A percentile compares a stretch with the other conserved stretches of the same genome.
Conservation (phyloP, 2,329 filamentous ascomycete species). For the Fragosphaeria purpurea region DNA sequence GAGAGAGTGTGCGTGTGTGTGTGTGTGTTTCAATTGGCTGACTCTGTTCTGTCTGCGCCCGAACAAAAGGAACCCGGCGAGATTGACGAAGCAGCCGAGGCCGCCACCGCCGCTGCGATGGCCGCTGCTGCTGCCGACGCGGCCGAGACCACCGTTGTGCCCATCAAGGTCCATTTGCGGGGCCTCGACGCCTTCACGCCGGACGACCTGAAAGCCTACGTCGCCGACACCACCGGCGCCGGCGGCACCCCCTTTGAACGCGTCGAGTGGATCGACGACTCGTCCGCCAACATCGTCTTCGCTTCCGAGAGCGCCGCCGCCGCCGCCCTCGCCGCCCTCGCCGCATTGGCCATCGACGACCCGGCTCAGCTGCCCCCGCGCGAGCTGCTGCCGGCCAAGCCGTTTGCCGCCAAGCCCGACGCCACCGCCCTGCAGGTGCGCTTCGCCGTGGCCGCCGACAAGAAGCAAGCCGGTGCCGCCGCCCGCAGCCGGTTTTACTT, state of each 20-base stretch:
- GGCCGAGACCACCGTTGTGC: constrained; percentile 18
- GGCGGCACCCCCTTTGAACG: constrained; percentile 42
- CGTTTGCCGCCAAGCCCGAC: constrained; percentile 57
- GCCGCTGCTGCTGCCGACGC: not conserved
- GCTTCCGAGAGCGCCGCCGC: constrained; percentile 40
- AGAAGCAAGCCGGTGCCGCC: constrained; percentile 69
- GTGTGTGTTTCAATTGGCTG: too few species aligned
- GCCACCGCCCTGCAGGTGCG: constrained; percentile 63
- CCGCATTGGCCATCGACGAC: constrained; percentile 42
- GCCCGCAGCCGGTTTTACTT: constrained; percentile 85
- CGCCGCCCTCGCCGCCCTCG: constrained; percentile 45
- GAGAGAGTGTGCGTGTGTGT: too few species aligned
- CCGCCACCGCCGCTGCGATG: constrained; percentile 16
- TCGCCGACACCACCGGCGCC: constrained; percentile 53
- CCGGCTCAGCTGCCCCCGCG: constrained; percentile 45
- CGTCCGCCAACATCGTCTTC: constrained; percentile 80
- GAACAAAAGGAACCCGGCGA: constrained; percentile 28
- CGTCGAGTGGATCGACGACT: constrained; percentile 93
- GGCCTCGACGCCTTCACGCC: constrained; percentile 77
- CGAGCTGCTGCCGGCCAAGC: constrained; percentile 60
- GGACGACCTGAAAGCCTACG: constrained; percentile 67
- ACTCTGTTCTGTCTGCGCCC: too few species aligned
- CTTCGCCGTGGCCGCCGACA: constrained; percentile 64
- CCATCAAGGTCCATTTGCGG: constrained; percentile 69
- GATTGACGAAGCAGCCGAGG: constrained; percentile 23